Base-by-base conservation (phyloP, 1,284 basidiomycete species). In the Spongiforma sp. region DNA sequence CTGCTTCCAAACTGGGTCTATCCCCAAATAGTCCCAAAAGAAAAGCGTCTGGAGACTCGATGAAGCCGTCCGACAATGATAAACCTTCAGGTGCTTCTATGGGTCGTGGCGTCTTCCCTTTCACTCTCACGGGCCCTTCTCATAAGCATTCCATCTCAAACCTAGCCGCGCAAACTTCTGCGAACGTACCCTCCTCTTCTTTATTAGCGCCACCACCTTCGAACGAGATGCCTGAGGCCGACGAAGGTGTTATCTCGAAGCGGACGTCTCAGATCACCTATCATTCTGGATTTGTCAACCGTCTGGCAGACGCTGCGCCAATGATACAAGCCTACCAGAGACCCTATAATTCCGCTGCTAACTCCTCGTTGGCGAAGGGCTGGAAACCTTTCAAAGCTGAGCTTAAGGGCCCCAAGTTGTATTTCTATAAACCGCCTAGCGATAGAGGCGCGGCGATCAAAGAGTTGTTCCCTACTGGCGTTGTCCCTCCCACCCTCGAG, bases 311-410 rank as follows among this genome's bases (percentile, higher is more conserved):
- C 60, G 82, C 84, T 50, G 76, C 79, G 12, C 75, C 81, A 3
- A 74, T 78, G 66, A 75, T 75, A 65, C 73, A 78, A 26, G 74
- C 75, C 34, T 75, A 72, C 58, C 71, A 73, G 59, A 68, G 69
- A 71, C 60, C 76, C 71, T 69, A 74, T 50, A 75, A 61, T 39
- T 59, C 74, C 8, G 68, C 66, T 21, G 59, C 68, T 14, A 77
- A 78, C 54, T 65, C 75, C 34, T 58, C 79, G 4, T 75, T 86
- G 5, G 76, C 84, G 0, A 93, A 90, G 72, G 87, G 86, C 0
- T 94, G 93, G 92, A 95, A 94, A 74, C 86, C 91, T 9, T 93
- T 86, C 79, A 94, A 94, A 77, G 82, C 90, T 43, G 88, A 93
- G 66, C 78, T 95, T 24, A 90, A 92, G 70, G 93, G 93, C 5